A percentile compares a stretch with the other conserved stretches of the same genome.
Evolutionary conservation across 2,329 filamentous ascomycete genomes (phyloP).

Genomic region (Apiospora malaysiana): DNA sequence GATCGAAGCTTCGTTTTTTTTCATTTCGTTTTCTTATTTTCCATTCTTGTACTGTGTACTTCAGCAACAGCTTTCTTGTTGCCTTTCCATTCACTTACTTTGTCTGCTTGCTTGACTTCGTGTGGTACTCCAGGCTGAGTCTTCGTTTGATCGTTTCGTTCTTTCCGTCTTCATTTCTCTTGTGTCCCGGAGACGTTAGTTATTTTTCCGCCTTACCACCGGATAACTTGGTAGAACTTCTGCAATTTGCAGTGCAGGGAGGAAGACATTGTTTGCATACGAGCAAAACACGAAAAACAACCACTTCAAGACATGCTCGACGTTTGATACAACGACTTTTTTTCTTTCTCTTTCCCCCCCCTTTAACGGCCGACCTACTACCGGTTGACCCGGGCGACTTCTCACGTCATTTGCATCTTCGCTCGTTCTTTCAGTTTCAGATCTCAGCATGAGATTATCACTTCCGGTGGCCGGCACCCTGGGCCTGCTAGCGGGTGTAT

Average conservation of each 20-base stretch:
- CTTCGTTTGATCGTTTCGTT: slow-evolving; percentile 24
- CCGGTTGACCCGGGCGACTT: slow-evolving; percentile 19
- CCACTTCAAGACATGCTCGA: slow-evolving; percentile 5
- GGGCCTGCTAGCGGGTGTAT: slow-evolving; percentile 37
- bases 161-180: slow-evolving; percentile 22
- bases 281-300: background rate
- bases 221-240: background rate
- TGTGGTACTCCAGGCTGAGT: slow-evolving; percentile 39
- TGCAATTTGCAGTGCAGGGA: background rate
- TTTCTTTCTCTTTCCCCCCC: slow-evolving; percentile 2
- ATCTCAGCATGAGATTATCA: slow-evolving; percentile 33
- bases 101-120: slow-evolving; percentile 26
- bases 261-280: background rate
- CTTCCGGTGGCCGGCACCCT: slow-evolving; percentile 33
- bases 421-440: slow-evolving; percentile 24
- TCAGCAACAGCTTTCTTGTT: background rate
- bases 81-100: slow-evolving; percentile 27
- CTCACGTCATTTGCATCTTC: slow-evolving; percentile 4
- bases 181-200: slow-evolving; percentile 32
- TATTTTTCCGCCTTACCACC: background rate
- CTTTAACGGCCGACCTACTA: slow-evolving; percentile 9
- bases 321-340: background rate
- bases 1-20: slow-evolving; percentile 34
- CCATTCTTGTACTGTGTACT: slow-evolving; percentile 24
- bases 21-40: slow-evolving; percentile 31